Evolutionary conservation across 495 filamentous ascomycete species (phyloP).

Genomic region (Lasiosphaeria hispida): DNA sequence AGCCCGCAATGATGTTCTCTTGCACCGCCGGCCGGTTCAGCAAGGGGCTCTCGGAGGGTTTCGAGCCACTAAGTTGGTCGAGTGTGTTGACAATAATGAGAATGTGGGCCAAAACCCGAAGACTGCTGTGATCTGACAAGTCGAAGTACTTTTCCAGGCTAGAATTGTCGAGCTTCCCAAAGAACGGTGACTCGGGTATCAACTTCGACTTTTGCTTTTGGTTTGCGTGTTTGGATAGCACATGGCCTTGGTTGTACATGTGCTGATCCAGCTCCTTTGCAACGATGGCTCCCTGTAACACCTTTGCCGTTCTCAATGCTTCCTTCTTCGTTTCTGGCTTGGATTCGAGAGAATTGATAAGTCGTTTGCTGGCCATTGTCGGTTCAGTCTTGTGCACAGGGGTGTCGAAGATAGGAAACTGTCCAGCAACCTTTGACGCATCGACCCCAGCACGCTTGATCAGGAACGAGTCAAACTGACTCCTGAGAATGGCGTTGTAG

Average conservation of each 20-base stretch:
- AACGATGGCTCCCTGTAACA: conserved; percentile 65
- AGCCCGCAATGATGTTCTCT: conserved; percentile 72
- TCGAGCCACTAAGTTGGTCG: conserved; percentile 47
- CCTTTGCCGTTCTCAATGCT: conserved; percentile 56
- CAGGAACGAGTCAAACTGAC: conserved; percentile 63
- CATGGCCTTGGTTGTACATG: conserved; percentile 56
- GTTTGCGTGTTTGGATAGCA: conserved; percentile 54
- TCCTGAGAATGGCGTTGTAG: conserved; percentile 77
- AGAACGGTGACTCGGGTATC: conserved; percentile 36
- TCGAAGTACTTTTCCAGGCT: conserved; percentile 44
- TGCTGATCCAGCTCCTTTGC: conserved; percentile 56
- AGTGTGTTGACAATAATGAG: conserved; percentile 47
- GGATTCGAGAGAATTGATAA: conserved; percentile 51
- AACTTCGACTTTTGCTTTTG: conserved; percentile 46
- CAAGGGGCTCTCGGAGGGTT: conserved; percentile 32
- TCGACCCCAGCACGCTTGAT: conserved; percentile 44
- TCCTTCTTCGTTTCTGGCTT: conserved; percentile 47
- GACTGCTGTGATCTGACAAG: conserved; percentile 52
- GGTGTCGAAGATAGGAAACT: conserved; percentile 50
- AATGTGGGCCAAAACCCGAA: conserved; percentile 64
- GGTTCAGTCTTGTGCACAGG: conserved; percentile 54
- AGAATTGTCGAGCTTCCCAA: conserved; percentile 28
- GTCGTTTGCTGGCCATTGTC: conserved; percentile 43
- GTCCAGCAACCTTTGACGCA: conserved; percentile 35
- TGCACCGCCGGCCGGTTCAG: conserved; percentile 33